Evolutionary conservation across 257 asterid species (phyloP), one percentile per base, ranked within the genome.

Genomic region (Ophiorrhiza pumila): DNA sequence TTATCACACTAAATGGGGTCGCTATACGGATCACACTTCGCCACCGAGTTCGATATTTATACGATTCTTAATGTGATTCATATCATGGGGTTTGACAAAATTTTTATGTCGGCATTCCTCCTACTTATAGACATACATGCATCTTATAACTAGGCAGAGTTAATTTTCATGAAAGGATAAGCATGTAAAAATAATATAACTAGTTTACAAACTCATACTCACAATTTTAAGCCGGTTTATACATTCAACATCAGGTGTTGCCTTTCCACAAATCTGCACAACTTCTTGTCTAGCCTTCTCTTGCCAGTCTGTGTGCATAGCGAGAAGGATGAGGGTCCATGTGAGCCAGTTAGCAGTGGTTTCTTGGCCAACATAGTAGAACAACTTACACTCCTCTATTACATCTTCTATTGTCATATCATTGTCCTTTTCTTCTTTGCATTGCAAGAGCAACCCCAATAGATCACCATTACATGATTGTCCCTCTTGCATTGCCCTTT

Each of bases 311-410:
- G 68, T 14, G 37, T 22, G 68, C 68, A 18, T 22, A 60, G 65
- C 17, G 23, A 60, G 35, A 43, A 31, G 23, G 42, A 32, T 29
- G 23, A 60, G 65, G 43, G 65, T 60, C 65, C 65, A 60, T 25
- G 49, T 62, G n/a, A 62, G 68, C 68, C 47, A 75, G 64, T 71
- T 77, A 29, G 69, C 80, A 4, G 80, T 71, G 8, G 73, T 76
- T 56, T 76, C 80, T 69, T 76, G 80, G 57, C 80, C 80, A 32
- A 64, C 80, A 62, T 35, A 76, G 70, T 76, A 69, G 80, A 76
- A 76, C 71, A 76, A 31, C 32, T 69, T 76, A 69, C 75, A 76
- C 39, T 69, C 80, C 71, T 76, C 75, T 43, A 76, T 76, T 49
- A 70, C 71, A 52, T 76, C 80, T 18, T 76, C 73, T 23, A 43